These are phyloP conservation scores for Alternaria triticina DNA, from an alignment of 2,329 filamentous ascomycete genomes.

Conservation along the genomic window DNA sequence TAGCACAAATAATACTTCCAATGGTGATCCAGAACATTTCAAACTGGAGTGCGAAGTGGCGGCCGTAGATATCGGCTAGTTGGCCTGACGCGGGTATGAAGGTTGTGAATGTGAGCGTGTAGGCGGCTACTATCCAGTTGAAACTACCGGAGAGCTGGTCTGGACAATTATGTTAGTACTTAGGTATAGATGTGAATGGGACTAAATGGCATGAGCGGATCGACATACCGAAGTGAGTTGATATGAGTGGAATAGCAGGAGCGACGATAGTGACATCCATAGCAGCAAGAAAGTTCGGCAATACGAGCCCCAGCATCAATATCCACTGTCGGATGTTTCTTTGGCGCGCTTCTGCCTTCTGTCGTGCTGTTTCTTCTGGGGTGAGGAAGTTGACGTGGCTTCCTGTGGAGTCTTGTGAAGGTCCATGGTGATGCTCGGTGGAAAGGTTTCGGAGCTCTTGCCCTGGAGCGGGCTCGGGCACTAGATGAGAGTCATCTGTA, in stretches of 20 bases:
- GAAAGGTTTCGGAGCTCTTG: not conserved
- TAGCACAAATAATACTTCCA: constrained; percentile 68
- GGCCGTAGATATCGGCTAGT: constrained; percentile 69
- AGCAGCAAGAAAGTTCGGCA: constrained; percentile 67
- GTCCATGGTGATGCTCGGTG: not conserved
- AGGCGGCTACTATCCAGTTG: constrained; percentile 71
- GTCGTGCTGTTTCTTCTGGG: constrained; percentile 16
- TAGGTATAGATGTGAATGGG: not conserved
- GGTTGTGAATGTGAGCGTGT: constrained; percentile 70
- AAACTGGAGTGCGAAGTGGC: constrained; percentile 64
- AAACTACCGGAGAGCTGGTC: constrained; percentile 62
- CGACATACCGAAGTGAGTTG: constrained; percentile 66
- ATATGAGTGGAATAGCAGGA: constrained; percentile 67
- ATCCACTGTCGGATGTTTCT: constrained; percentile 62
- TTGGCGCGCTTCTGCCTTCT: constrained; percentile 18
- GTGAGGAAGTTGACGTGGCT: constrained; percentile 17
- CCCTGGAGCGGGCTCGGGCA: constrained; percentile 18
- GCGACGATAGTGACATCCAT: constrained; percentile 71
- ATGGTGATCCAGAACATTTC: constrained; percentile 60
- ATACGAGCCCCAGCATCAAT: constrained; percentile 63
- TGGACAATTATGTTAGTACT: constrained; percentile 11
- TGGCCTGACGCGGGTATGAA: constrained; percentile 73
- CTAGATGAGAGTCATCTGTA: constrained; percentile 31
- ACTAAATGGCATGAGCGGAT: not conserved
- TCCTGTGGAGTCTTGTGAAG: not conserved